These are phyloP conservation scores for Nidula microcarpa DNA, from an alignment of 768 basidiomycete species.

Conservation along the genomic window DNA sequence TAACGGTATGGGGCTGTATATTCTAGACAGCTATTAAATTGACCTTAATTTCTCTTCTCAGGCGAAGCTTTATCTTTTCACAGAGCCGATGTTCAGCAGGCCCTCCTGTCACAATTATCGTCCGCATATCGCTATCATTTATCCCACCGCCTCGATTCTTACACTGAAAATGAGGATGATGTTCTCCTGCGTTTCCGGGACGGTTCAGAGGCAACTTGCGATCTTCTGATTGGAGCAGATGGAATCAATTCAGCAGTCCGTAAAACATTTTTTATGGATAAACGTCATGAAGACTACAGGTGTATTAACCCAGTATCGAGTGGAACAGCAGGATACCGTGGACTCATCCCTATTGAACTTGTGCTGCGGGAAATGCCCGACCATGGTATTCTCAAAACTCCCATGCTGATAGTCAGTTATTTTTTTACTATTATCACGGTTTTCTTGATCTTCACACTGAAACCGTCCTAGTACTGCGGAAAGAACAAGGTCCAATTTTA, in stretches of 20 bases:
- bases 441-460: neutral
- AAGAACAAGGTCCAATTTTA: constrained; percentile 17
- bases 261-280: constrained; percentile 13
- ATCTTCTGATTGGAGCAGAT: constrained; percentile 41
- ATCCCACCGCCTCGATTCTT: constrained; percentile 39
- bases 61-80: constrained; percentile 33
- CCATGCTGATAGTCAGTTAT: constrained; percentile 13
- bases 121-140: constrained; percentile 29
- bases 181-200: constrained; percentile 37
- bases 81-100: constrained; percentile 46
- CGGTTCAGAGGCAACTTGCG: constrained; percentile 41
- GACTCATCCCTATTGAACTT: constrained; percentile 26
- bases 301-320: constrained; percentile 32
- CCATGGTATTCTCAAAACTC: constrained; percentile 10
- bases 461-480: constrained; percentile 20
- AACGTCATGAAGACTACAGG: constrained; percentile 5
- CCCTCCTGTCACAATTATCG: constrained; percentile 35
- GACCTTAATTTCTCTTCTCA: neutral
- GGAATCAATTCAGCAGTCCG: constrained; percentile 33
- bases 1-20: constrained; percentile 13
- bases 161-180: constrained; percentile 19
- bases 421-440: neutral
- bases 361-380: constrained; percentile 20
- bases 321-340: constrained; percentile 36
- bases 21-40: neutral